phyloP scores from a whole-genome alignment of 2,329 filamentous ascomycete genomes.

The Trichoderma lentiforme region DNA sequence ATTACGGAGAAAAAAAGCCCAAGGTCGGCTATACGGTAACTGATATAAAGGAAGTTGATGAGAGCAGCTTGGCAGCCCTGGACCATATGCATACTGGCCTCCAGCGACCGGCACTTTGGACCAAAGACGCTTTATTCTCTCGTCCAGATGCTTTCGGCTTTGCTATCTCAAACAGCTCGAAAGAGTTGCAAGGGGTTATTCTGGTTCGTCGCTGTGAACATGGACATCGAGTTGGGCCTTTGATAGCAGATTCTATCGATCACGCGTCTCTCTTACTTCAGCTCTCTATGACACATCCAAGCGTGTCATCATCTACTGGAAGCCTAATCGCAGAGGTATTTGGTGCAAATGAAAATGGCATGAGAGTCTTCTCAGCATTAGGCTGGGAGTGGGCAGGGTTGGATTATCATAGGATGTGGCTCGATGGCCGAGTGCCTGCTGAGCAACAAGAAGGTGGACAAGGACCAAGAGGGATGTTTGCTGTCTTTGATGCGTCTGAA shows the following conservation, averaged over 20 bases:
- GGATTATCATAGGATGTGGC: constrained; percentile 7
- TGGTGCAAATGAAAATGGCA: background rate
- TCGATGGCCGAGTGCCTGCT: background rate
- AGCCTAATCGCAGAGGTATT: background rate
- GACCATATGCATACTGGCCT: background rate
- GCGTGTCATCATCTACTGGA: background rate
- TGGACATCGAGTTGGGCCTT: background rate
- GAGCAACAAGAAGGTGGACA: background rate
- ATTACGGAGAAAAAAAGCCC: background rate
- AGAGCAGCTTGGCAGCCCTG: background rate
- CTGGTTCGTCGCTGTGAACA: background rate
- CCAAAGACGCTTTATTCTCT: background rate
- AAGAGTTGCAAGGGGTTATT: background rate
- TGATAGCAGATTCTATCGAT: background rate
- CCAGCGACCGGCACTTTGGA: background rate
- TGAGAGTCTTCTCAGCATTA: background rate
- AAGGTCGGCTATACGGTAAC: background rate
- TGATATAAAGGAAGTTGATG: background rate
- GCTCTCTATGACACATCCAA: background rate
- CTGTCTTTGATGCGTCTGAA: background rate
- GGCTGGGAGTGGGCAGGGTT: background rate
- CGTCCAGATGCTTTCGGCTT: background rate
- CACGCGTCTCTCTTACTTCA: background rate
- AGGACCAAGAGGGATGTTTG: background rate
- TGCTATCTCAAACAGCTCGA: background rate